Evolutionary conservation across 345 rosid genomes (phyloP), one percentile per base, ranked within the genome.

Genomic region (Aegle marmelos): DNA sequence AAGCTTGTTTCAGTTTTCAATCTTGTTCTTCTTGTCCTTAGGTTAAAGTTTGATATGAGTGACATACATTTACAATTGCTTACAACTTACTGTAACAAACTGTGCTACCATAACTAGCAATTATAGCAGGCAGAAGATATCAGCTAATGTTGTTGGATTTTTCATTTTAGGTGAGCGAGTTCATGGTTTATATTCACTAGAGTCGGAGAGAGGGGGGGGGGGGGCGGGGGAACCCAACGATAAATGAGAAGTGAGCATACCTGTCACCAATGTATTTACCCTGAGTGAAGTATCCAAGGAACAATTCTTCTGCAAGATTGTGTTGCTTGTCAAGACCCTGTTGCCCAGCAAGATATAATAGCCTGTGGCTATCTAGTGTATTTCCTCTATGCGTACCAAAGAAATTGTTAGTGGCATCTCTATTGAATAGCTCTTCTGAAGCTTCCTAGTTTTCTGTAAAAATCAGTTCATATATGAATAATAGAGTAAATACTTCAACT

Each of bases 311-410:
- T n/a, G 85, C 95, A 27, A 93, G 97, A 64, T 79, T 73, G 80
- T 95, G 90, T 72, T 92, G 99, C 87, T 91, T 95, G 5, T 90
- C 92, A 37, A 80, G 79, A 19, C 87, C 88, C 58, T 87, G 87
- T 60, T 89, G 80, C 72, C 96, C 96, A 19, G 94, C 89, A 73
- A 86, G 89, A 84, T 88, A 83, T 74, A 92, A 85, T 81, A 93
- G 91, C 88, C 97, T 90, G 82, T 95, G 98, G 84, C 99, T 95
- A 74, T 95, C 99, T 54, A 93, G 45, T 56, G 93, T 87, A 73
- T 69, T 91, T 67, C 98, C 99, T 79, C 98, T 95, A 89, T 66
- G 36, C 37, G 80, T 54, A 68, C 57, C 34, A 66, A 72, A 57
- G 74, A 71, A 19, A 75, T 36, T 34, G 27, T 81, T 48, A 76